Conservation (phyloP, 2,329 filamentous ascomycete genomes). For the Stemphylium lycopersici region DNA sequence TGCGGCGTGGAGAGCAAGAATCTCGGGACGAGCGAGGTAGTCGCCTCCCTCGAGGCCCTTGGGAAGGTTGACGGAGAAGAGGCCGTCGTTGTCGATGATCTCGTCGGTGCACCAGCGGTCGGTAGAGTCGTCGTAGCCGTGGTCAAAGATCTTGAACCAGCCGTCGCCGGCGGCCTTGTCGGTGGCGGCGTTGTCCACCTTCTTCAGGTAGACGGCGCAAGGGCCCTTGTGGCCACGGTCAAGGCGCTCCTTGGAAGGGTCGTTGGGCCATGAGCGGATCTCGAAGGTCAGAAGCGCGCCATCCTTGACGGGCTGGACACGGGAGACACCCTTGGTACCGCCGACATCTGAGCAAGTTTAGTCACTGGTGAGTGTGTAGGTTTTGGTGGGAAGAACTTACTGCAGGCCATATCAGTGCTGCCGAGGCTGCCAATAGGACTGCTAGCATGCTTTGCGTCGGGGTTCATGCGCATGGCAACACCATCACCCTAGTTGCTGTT, state of each 20-base stretch:
- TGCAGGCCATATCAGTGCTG: conserved; percentile 72
- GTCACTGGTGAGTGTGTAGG: conserved; percentile 13
- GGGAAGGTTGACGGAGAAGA: conserved; percentile 68
- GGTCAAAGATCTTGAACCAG: conserved; percentile 81
- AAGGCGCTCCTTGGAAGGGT: conserved; percentile 60
- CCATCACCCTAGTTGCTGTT: conserved; percentile 65
- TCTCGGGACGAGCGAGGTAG: conserved; percentile 74
- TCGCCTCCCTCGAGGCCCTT: conserved; percentile 66
- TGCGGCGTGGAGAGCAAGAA: conserved; percentile 71
- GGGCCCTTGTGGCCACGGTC: conserved; percentile 70
- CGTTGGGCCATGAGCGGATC: conserved; percentile 67
- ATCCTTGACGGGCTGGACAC: conserved; percentile 55
- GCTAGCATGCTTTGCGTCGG: conserved; percentile 59
- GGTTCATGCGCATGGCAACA: conserved; percentile 72
- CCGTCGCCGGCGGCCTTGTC: conserved; percentile 63
- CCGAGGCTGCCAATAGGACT: conserved; percentile 63
- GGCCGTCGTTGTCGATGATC: conserved; percentile 68
- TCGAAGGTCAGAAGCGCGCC: conserved; percentile 69
- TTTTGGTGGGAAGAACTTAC: conserved; percentile 52
- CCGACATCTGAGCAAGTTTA: conserved; percentile 48
- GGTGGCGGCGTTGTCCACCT: conserved; percentile 63
- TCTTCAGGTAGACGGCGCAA: conserved; percentile 76
- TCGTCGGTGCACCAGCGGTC: conserved; percentile 73
- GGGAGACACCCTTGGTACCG: conserved; percentile 57
- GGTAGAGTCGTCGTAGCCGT: conserved; percentile 64